phyloP scores from a whole-genome alignment of 257 asterid species.

The Nicotiana knightiana region DNA sequence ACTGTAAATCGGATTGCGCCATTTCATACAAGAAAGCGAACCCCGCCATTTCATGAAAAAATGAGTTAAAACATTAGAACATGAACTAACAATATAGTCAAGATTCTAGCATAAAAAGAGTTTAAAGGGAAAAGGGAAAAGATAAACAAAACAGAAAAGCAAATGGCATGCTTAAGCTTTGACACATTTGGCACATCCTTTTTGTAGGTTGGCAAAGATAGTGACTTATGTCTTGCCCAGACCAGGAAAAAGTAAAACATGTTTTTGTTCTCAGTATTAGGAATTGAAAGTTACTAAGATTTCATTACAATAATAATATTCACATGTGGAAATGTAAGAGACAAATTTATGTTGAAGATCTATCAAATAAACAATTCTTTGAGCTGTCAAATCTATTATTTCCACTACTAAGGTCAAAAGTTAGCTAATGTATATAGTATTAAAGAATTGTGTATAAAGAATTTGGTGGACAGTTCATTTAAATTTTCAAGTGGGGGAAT shows the following conservation, averaged over 20 bases:
- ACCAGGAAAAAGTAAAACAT: not conserved
- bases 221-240: not conserved
- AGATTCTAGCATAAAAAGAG: not conserved
- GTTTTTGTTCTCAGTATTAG: not conserved
- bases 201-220: slow-evolving; percentile 9
- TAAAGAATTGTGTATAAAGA: slow-evolving; percentile 19
- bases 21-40: slow-evolving; percentile 9
- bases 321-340: not conserved
- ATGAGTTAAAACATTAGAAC: not conserved
- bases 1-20: slow-evolving; percentile 38
- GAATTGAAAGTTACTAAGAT: not conserved
- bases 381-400: slow-evolving; percentile 2
- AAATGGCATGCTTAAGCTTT: not conserved
- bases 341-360: not conserved
- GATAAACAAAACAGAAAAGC: not conserved
- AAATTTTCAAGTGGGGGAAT: slow-evolving; percentile 24
- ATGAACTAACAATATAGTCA: slow-evolving; percentile 7
- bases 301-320: not conserved
- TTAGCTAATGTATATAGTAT: not conserved
- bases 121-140: slow-evolving; percentile 7
- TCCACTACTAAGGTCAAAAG: not conserved
- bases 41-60: slow-evolving; percentile 35
- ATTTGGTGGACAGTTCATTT: slow-evolving; percentile 43
- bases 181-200: not conserved
- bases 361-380: not conserved